Evolutionary conservation across 495 filamentous ascomycete genomes (phyloP).

Genomic region (Platismatia glauca): DNA sequence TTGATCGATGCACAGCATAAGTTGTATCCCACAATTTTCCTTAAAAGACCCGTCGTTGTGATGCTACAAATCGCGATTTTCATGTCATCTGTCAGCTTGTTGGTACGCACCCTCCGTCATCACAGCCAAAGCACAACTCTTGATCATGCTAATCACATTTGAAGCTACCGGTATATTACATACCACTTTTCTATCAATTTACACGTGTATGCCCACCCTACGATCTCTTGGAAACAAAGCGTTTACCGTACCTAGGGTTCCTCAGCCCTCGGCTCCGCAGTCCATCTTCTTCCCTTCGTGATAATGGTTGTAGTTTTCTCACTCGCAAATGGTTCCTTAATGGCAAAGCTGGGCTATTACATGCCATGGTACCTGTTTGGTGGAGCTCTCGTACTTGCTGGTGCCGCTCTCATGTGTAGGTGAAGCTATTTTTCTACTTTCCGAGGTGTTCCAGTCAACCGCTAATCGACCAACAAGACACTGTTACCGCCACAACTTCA

Average conservation of each 20-base stretch:
- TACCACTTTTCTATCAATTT: conserved; percentile 12
- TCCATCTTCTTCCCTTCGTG: conserved; percentile 52
- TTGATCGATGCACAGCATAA: background rate
- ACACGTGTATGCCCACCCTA: background rate
- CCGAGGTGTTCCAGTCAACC: too few relatives aligned
- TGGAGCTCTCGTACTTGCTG: conserved; percentile 40
- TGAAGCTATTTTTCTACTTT: too few relatives aligned
- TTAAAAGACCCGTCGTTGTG: conserved; percentile 17
- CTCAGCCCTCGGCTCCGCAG: conserved; percentile 38
- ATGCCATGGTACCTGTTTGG: conserved; percentile 49
- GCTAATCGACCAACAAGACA: conserved; percentile 19
- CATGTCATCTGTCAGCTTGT: background rate
- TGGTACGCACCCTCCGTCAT: background rate
- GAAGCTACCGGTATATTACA: background rate
- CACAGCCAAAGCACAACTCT: too few relatives aligned
- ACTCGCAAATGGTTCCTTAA: conserved; percentile 43
- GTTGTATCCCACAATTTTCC: background rate
- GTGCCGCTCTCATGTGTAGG: conserved; percentile 39
- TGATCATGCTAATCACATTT: too few relatives aligned
- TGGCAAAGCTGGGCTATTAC: conserved; percentile 46
- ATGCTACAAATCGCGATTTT: background rate
- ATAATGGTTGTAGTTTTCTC: conserved; percentile 39
- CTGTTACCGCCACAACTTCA: conserved; percentile 31
- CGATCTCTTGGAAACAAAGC: background rate
- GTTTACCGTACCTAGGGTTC: conserved; percentile 28